These are phyloP conservation scores for Xylariales sp. DNA, from an alignment of 2,329 filamentous ascomycete genomes.

Conservation along the genomic window DNA sequence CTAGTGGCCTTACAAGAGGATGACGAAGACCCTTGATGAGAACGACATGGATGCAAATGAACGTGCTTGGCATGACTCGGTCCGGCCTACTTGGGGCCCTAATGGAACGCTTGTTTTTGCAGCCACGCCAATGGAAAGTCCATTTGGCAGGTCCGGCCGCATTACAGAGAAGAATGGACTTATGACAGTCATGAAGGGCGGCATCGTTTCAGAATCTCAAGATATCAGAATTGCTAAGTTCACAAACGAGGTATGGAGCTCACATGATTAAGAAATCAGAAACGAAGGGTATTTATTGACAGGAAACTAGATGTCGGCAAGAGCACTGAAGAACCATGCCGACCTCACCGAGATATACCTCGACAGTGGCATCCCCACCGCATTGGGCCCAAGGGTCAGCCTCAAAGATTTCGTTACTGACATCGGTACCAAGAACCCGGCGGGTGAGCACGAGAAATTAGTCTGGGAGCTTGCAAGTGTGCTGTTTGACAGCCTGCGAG, in stretches of 20 bases:
- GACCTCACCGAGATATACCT: constrained; percentile 48
- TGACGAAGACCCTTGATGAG: constrained; percentile 59
- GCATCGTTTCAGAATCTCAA: constrained; percentile 58
- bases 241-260: constrained; percentile 43
- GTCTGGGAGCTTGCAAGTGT: constrained; percentile 86
- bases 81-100: constrained; percentile 76
- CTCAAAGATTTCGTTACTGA: constrained; percentile 43
- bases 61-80: constrained; percentile 64
- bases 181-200: constrained; percentile 49
- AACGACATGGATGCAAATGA: constrained; percentile 59
- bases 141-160: constrained; percentile 22
- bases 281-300: constrained; percentile 16
- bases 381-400: constrained; percentile 41
- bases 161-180: constrained; percentile 38
- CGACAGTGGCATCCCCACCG: constrained; percentile 56
- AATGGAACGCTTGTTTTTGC: constrained; percentile 69
- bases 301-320: constrained; percentile 44
- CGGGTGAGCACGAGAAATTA: constrained; percentile 60
- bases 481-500: constrained; percentile 69
- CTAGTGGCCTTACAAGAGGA: constrained; percentile 87
- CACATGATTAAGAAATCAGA: not conserved
- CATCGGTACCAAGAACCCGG: constrained; percentile 31
- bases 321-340: constrained; percentile 51
- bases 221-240: constrained; percentile 64
- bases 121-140: constrained; percentile 31